These are phyloP conservation scores for Phellinidium pouzarii DNA, from an alignment of 1,284 basidiomycete genomes.

Conservation along the genomic window DNA sequence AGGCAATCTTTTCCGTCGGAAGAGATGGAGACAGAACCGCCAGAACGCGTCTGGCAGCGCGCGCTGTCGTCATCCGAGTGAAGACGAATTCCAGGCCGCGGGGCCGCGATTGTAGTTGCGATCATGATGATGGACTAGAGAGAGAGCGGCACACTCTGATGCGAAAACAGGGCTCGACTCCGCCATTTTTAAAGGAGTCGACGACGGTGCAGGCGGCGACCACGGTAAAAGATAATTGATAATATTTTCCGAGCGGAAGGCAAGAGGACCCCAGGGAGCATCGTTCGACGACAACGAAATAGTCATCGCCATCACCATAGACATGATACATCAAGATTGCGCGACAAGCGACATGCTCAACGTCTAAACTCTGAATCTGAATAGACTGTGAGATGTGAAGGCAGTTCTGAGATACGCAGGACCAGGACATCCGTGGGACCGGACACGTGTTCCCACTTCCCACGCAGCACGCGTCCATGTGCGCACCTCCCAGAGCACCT, in stretches of 20 bases:
- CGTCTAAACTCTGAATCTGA: not conserved
- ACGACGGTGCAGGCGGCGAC: slow-evolving; percentile 2
- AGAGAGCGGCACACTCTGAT: not conserved
- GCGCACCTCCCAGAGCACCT: too few relatives aligned
- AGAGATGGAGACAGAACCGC: not conserved
- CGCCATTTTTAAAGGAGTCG: slow-evolving; percentile 10
- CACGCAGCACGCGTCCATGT: too few relatives aligned
- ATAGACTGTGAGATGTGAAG: not conserved
- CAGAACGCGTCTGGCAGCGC: not conserved
- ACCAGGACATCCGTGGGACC: too few relatives aligned
- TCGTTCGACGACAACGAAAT: too few relatives aligned
- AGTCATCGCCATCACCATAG: too few relatives aligned
- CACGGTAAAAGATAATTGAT: slow-evolving; percentile 1
- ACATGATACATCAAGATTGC: too few relatives aligned
- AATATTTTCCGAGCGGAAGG: not conserved
- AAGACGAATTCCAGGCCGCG: not conserved
- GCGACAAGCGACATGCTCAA: too few relatives aligned
- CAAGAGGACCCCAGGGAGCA: not conserved
- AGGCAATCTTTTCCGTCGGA: not conserved
- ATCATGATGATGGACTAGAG: not conserved
- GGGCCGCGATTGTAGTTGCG: not conserved
- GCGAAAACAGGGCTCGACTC: not conserved
- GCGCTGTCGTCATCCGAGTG: not conserved
- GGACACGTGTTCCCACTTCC: too few relatives aligned
- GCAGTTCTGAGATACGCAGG: too few relatives aligned